These are phyloP conservation scores for Suhomyces maxii DNA, from an alignment of 1,139 yeast genomes.

Conservation along the genomic window DNA sequence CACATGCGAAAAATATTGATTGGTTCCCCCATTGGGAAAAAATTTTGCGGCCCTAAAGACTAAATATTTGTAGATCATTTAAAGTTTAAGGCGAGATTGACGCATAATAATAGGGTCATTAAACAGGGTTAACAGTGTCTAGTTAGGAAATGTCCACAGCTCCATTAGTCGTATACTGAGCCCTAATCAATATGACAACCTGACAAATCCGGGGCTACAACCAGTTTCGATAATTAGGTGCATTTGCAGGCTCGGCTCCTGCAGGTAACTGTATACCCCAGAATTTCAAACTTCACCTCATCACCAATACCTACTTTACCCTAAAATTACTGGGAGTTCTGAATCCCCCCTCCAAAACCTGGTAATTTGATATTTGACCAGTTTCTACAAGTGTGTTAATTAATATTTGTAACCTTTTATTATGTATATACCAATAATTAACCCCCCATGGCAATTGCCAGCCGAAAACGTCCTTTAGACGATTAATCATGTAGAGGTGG, in stretches of 20 bases:
- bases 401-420: neutral
- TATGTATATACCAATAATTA: neutral
- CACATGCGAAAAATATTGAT: neutral
- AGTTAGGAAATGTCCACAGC: neutral
- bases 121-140: neutral
- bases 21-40: neutral
- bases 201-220: neutral
- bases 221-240: neutral
- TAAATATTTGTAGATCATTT: neutral
- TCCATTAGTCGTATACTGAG: too few species aligned
- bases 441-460: conserved; percentile 1
- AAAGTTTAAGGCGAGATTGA: neutral
- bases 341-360: too few species aligned
- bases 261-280: neutral
- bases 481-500: neutral
- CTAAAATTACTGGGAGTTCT: too few species aligned
- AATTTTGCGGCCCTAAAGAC: neutral
- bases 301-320: too few species aligned
- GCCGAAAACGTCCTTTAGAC: neutral
- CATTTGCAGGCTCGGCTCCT: neutral
- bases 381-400: neutral
- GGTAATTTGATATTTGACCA: too few species aligned
- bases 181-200: neutral
- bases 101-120: neutral
- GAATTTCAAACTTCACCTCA: neutral